Base-by-base conservation (phyloP, 176 grass and related monocot species). In the Pharus latifolius region DNA sequence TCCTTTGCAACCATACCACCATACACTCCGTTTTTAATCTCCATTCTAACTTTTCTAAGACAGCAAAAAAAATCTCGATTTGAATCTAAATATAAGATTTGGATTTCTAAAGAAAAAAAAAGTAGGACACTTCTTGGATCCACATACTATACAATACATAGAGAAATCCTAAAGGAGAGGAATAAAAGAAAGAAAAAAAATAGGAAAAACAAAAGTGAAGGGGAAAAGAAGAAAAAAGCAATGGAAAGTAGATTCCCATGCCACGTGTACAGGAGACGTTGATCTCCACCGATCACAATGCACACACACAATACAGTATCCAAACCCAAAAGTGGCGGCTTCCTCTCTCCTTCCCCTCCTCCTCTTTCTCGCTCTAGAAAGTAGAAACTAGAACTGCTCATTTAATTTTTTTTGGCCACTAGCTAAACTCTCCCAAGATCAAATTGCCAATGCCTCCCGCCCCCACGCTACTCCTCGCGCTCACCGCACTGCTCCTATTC, bases 231-330 rank as follows among this genome's bases (percentile, higher is more conserved):
- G 15, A 0, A 67, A 77, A 83, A 66, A 73, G 59, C n/a, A 40
- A 45, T 30, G 30, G 41, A 77, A 91, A 91, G 79, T 65, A 80
- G 76, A 84, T 81, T 84, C 84, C 22, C 10, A 41, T 65, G 88
- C 84, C 84, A 91, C 84, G 76, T 88, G 76, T 80, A 47, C 73
- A 25, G 42, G 46, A 61, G 47, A 33, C 64, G 56, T 65, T 80
- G 65, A 80, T 85, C 77, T 70, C 49, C 70, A 17, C 29, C 76
- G 16, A 56, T n/a, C 27, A 46, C 35, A 44, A 37, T 77, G 55
- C n/a, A 42, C 56, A 43, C 32, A 35, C 43, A 4, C 18, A 45
- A 15, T 14, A 58, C 60, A 6, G 10, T 41, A n/a, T 27, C 32
- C 59, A n/a, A 63, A 19, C 25, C 70, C 6, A 56, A 65, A 72